Evolutionary conservation across 305 asterid genomes (phyloP), one percentile per base, ranked within the genome.

Genomic region (Fraxinus velutina): DNA sequence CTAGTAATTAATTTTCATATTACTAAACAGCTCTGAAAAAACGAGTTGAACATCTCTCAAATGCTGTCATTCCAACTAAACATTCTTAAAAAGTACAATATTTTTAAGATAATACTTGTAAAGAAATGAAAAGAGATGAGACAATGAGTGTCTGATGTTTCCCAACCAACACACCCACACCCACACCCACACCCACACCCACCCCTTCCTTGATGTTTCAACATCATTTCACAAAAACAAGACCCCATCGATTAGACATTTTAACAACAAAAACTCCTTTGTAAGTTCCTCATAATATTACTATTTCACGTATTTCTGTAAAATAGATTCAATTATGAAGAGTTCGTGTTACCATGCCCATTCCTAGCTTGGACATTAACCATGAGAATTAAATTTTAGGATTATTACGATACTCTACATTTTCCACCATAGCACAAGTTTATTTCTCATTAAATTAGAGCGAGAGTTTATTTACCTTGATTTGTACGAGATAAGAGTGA

Each of bases 231-330:
- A 62, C 33, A 30, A 4, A 37, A 21, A 52, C 47, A 17, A 75
- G 70, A 60, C 44, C 47, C 60, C 76, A 44, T 15, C 4, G 83
- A 86, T 78, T 77, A 83, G 88, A 86, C 86, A 32, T 3, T 73
- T 50, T 27, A 83, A 83, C 84, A 68, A 80, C 84, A 50, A 44
- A 62, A 72, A 75, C 13, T 7, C 22, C 29, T 42, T 42, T 42
- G 15, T 42, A 42, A 42, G 15, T 9, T 42, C 15, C 50, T 42
- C 50, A 42, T 12, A 10, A 2, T 42, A 42, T 42, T 42, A 42
- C 50, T 12, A 9, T 42, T 39, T 2, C 15, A 42, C 3, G 13
- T 42, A 10, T 42, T 10, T 42, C 15, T 42, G 50, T 9, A 42
- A 42, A 10, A 9, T 2, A 10, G 15, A 12, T 42, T 42, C 50